Base-by-base conservation (phyloP, 2,329 filamentous ascomycete species). In the Aspergillus proliferans region DNA sequence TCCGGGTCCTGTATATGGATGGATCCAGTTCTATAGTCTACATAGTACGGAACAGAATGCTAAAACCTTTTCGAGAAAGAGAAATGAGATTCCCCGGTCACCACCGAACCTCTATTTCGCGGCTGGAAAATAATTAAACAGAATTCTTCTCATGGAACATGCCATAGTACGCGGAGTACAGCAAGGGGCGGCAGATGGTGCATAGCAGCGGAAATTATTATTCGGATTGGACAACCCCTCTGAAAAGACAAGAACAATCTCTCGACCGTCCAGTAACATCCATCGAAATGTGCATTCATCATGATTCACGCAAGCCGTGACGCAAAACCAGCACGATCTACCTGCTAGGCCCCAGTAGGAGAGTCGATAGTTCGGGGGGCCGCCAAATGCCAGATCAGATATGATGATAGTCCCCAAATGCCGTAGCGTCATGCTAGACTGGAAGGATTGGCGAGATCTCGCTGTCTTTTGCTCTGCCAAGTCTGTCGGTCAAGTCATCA, bases 151-250 rank as follows among this genome's bases (percentile, higher is more conserved):
- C 10, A 28, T 28, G 56, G 59, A 58, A 65, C 63, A 60, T 61
- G 50, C 58, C 55, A 59, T 61, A 28, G 26, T 28, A 64, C 62
- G 59, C 61, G 61, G 60, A 57, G 50, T 26, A 44, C 43, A 46
- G 61, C 50, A 66, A 65, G 62, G 63, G 63, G 55, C 50, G 53
- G 51, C 45, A 55, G 54, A 60, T 53, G 55, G 53, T 56, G 33
- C 36, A 47, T 46, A 46, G 49, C 21, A 15, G 26, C 38, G 38
- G 38, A 40, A 40, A 40, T 10, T 22, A 40, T 40, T 40, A 28
- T 28, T 28, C 26, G 43, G 26, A 45, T 34, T 34, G 15, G 38
- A 40, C 19, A 18, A 4, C 14, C 14, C 33, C 14, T n/a, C 30
- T 36, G 7, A 4, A 36, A n/a, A 18, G 33, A 36, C 3, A 36